A percentile compares a stretch with the other conserved stretches of the same genome.
Evolutionary conservation across 2,329 filamentous ascomycete genomes (phyloP).

Genomic region (Colletotrichum noveboracense): DNA sequence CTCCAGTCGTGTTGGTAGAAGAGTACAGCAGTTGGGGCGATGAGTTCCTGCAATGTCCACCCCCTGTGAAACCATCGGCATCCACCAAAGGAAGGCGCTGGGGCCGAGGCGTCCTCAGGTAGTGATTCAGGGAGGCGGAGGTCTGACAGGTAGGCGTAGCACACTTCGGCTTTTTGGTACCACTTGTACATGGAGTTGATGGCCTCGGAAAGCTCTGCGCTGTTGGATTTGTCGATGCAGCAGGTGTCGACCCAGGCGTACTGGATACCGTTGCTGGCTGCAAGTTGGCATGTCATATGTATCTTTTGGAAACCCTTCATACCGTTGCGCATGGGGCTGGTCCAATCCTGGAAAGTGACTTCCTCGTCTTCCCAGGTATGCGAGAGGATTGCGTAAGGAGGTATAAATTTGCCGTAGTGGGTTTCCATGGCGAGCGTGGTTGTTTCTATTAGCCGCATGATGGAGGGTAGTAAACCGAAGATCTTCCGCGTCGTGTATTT

Average conservation of each 20-base stretch:
- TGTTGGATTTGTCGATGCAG: not conserved
- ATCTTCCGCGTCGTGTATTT: no score
- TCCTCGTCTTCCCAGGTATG: slow-evolving; percentile 33
- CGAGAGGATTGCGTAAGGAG: slow-evolving; percentile 34
- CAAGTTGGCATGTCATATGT: not conserved
- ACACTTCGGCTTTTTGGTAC: accelerated
- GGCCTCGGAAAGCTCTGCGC: not conserved
- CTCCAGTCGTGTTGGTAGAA: not conserved
- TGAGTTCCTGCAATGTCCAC: not conserved
- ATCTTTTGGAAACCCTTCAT: not conserved
- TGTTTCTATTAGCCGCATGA: not conserved
- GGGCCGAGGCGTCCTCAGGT: no score
- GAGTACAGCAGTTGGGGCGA: not conserved
- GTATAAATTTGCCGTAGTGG: not conserved
- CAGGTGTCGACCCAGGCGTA: not conserved
- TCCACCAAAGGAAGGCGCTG: no score
- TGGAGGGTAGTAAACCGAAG: no score
- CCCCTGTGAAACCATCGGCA: not conserved
- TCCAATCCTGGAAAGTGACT: slow-evolving; percentile 22
- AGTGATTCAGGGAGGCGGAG: accelerated
- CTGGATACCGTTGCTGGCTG: accelerated
- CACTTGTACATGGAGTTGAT: not conserved
- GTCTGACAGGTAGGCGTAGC: not conserved
- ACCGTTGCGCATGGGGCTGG: accelerated
- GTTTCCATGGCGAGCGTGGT: not conserved